Evolutionary conservation across 1,284 basidiomycete species (phyloP).

Genomic region (Spongispora temasekensis): DNA sequence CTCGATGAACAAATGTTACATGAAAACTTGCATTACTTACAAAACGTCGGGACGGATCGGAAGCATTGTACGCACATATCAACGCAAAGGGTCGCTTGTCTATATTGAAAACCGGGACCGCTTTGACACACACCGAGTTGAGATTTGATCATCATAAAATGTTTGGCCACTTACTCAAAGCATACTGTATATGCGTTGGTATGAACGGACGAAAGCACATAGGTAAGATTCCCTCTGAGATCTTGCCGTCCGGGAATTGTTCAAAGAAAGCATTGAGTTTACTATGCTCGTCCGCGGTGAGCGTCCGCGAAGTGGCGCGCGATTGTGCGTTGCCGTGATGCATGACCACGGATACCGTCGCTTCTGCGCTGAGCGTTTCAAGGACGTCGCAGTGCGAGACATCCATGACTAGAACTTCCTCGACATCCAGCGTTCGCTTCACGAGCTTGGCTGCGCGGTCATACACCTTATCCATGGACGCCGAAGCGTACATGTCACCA

Average conservation of each 20-base stretch:
- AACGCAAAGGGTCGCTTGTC: conserved; percentile 93
- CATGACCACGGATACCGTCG: conserved; percentile 62
- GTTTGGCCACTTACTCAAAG: conserved; percentile 60
- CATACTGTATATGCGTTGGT: conserved; percentile 80
- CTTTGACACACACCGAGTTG: conserved; percentile 40
- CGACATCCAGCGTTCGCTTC: conserved; percentile 86
- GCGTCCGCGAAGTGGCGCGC: conserved; percentile 44
- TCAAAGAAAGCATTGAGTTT: conserved; percentile 75
- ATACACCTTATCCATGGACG: conserved; percentile 87
- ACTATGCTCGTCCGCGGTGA: conserved; percentile 71
- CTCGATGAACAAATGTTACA: conserved; percentile 5
- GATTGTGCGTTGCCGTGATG: conserved; percentile 46
- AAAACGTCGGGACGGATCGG: conserved; percentile 77
- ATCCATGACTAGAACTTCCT: conserved; percentile 91
- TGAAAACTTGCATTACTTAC: conserved; percentile 44
- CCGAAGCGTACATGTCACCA: conserved; percentile 35
- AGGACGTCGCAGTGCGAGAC: conserved; percentile 89
- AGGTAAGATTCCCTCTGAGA: conserved; percentile 83
- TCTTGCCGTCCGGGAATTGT: conserved; percentile 79
- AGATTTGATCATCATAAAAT: background rate
- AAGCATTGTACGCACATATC: conserved; percentile 87
- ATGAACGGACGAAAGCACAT: conserved; percentile 77
- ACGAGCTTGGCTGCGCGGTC: conserved; percentile 86
- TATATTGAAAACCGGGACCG: conserved; percentile 91
- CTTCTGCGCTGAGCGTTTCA: conserved; percentile 70